Evolutionary conservation across 2,329 filamentous ascomycete species (phyloP).

Genomic region (Gyromitra esculenta): DNA sequence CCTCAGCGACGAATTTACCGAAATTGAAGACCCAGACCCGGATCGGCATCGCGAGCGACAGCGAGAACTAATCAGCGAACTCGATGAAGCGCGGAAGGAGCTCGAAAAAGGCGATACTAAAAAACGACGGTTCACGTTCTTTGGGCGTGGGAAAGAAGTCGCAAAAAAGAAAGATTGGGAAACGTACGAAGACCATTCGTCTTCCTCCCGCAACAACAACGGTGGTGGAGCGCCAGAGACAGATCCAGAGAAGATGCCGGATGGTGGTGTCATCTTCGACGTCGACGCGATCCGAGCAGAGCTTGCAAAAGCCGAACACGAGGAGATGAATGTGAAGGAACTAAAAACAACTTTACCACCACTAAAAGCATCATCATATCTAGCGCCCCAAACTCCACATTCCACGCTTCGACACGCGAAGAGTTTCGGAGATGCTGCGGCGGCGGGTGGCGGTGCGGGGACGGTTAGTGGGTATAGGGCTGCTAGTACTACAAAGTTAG

Average conservation of each 20-base stretch:
- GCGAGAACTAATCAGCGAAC: conserved; percentile 92
- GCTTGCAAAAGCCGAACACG: conserved; percentile 66
- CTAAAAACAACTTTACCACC: conserved; percentile 63
- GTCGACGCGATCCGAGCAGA: conserved; percentile 92
- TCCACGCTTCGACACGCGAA: conserved; percentile 40
- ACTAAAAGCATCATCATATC: conserved; percentile 58
- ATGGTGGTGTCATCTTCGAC: conserved; percentile 78
- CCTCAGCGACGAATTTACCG: conserved; percentile 90
- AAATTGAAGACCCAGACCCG: conserved; percentile 97
- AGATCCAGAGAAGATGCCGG: conserved; percentile 58
- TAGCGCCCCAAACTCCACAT: conserved; percentile 33
- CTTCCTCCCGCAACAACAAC: conserved; percentile 23
- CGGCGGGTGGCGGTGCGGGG: conserved; percentile 15
- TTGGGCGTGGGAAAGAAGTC: conserved; percentile 82
- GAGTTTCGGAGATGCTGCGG: conserved; percentile 49
- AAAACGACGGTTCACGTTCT: conserved; percentile 75
- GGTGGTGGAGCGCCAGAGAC: conserved; percentile 55
- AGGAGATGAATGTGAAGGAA: conserved; percentile 74
- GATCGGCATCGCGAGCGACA: conserved; percentile 90
- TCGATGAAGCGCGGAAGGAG: conserved; percentile 90
- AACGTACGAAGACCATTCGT: conserved; percentile 63
- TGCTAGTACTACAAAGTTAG: conserved; percentile 22
- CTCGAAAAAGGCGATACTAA: conserved; percentile 81
- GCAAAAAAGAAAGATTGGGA: conserved; percentile 66
- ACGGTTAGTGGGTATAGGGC: conserved; percentile 40